phyloP scores from a whole-genome alignment of 352 stramenopile species.

The Pythium chondricola region DNA sequence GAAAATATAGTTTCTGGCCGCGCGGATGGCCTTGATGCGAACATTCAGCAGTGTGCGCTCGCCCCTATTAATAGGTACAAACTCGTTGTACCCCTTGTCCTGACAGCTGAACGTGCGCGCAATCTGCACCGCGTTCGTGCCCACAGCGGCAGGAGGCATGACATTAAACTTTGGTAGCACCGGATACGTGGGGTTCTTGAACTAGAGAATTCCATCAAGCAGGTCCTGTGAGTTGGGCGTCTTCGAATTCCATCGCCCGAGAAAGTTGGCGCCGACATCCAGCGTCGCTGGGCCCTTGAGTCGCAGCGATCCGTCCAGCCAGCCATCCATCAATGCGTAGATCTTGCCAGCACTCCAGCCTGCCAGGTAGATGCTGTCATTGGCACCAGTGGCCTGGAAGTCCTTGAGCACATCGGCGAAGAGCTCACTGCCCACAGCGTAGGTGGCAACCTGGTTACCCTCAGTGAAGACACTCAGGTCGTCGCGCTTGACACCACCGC shows the following conservation, averaged over 20 bases:
- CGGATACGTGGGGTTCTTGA: constrained; percentile 30
- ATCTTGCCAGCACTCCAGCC: constrained; percentile 37
- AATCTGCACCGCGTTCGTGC: constrained; percentile 22
- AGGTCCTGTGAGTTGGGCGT: constrained; percentile 21
- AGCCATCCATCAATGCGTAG: constrained; percentile 33
- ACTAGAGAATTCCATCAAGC: constrained; percentile 32
- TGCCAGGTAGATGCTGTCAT: constrained; percentile 32
- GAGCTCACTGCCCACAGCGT: constrained; percentile 27
- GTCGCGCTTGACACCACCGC: constrained; percentile 29
- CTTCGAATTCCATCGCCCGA: constrained; percentile 50
- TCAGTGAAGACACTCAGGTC: constrained; percentile 37
- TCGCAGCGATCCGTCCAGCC: constrained; percentile 40
- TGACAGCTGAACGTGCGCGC: constrained; percentile 37
- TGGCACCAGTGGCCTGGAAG: constrained; percentile 21
- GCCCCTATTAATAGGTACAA: constrained; percentile 25
- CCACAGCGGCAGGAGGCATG: constrained; percentile 19
- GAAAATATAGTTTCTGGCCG: constrained; percentile 35
- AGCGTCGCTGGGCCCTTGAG: constrained; percentile 37
- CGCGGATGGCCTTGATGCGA: constrained; percentile 28
- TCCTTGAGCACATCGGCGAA: constrained; percentile 43
- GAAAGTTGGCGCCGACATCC: constrained; percentile 53
- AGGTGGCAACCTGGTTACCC: constrained; percentile 38
- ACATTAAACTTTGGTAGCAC: constrained; percentile 29
- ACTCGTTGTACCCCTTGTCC: constrained; percentile 22
- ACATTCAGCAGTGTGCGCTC: constrained; percentile 28